Base-by-base conservation (phyloP, 495 filamentous ascomycete genomes). In the Penicillium bovifimosum region DNA sequence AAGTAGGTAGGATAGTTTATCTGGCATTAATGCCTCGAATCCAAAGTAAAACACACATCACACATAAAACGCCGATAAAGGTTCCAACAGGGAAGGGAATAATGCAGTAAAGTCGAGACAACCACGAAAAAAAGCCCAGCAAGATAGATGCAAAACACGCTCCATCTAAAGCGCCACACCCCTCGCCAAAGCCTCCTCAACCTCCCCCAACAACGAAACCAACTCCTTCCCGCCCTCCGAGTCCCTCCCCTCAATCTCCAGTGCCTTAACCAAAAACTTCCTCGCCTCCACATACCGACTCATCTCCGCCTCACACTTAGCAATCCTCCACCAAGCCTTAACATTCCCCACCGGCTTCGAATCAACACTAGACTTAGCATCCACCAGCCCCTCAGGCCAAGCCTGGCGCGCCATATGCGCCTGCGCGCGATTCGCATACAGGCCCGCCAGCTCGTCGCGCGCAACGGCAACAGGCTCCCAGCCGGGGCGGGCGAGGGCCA, bases 301-400 rank as follows among this genome's bases (percentile, higher is more conserved):
- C 93, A 96, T 97, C 84, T 98, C 93, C 46, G 83, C 68, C 64
- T 96, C 73, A 68, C 85, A 91, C 73, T 80, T 83, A 8, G 86
- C 91, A 54, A 87, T 73, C 41, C 92, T 73, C 84, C 88, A 96
- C 87, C 91, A 96, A 2, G 86, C 91, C 83, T 96, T 97, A 6
- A 87, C 83, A 71, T 98, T 96, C 27, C 85, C 89, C 38, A 80
- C 74, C 47, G 82, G 76, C 82, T 95, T 96, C 50, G 86, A 81
- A 72, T 96, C 92, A n/a, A 96, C 86, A 61, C 87, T 92, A 5
- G 77, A 73, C 74, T 90, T 84, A n/a, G 88, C 88, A 73, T 98
- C 93, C 3, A 85, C 72, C 18, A 86, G 76, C 3, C 78, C 93
- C 76, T 93, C 90, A 5, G 86, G 73, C 91, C 91, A 98, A 39